Evolutionary conservation across 495 filamentous ascomycete genomes (phyloP).

Genomic region (Penicillium manginii): DNA sequence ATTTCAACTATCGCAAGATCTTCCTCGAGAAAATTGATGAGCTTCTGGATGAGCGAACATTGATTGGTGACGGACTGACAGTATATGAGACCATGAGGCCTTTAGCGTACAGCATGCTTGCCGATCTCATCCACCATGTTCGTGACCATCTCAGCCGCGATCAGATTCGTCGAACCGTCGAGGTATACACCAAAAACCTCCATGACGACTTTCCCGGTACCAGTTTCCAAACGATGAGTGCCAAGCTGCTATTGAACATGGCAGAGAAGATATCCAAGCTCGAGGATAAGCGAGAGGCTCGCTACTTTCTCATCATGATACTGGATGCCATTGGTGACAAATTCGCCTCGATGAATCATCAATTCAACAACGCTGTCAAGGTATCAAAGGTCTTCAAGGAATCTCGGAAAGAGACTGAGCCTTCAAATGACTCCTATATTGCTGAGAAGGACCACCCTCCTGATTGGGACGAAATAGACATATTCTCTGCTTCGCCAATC

Average conservation of each 20-base stretch:
- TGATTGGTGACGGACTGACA: slow-evolving; percentile 94
- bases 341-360: slow-evolving; percentile 96
- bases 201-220: slow-evolving; percentile 96
- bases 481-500: slow-evolving; percentile 94
- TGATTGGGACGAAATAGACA: slow-evolving; percentile 97
- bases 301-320: slow-evolving; percentile 96
- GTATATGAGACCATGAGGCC: slow-evolving; percentile 97
- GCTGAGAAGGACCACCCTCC: slow-evolving; percentile 79
- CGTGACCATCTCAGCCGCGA: slow-evolving; percentile 79
- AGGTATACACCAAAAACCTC: slow-evolving; percentile 95
- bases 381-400: slow-evolving; percentile 75
- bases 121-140: slow-evolving; percentile 96
- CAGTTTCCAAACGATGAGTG: slow-evolving; percentile 99
- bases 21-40: slow-evolving; percentile 95
- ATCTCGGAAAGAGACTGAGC: slow-evolving; percentile 62
- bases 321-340: slow-evolving; percentile 97
- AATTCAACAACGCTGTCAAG: slow-evolving; percentile 93
- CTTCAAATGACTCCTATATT: slow-evolving; percentile 73
- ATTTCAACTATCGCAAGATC: slow-evolving; percentile 96
- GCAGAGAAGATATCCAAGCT: slow-evolving; percentile 94
- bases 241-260: slow-evolving; percentile 95
- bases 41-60: slow-evolving; percentile 85
- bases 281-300: slow-evolving; percentile 86
- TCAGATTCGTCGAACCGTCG: slow-evolving; percentile 92
- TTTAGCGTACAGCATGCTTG: slow-evolving; percentile 96